A percentile compares a stretch with the other conserved stretches of the same genome.
These are phyloP conservation scores for Hordeum pubiflorum DNA, from an alignment of 202 grass and related monocot genomes.

Conservation along the genomic window DNA sequence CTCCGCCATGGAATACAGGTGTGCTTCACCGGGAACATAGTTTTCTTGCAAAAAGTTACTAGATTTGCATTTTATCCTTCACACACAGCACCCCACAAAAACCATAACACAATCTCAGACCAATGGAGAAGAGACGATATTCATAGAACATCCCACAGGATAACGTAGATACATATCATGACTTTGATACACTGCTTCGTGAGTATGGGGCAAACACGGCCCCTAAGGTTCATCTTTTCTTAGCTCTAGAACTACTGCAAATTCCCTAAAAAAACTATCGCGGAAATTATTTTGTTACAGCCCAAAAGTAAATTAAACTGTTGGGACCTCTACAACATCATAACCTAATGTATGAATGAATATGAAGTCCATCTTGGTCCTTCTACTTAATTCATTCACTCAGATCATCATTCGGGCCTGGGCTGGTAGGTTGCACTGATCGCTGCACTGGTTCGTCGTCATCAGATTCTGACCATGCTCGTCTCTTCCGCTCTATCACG, in stretches of 20 bases:
- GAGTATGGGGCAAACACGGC: background rate
- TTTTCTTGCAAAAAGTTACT: too few species aligned
- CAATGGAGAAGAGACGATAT: too few species aligned
- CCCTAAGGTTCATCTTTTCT: background rate
- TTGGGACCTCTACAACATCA: background rate
- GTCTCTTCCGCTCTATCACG: conserved; percentile 64
- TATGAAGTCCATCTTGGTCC: conserved; percentile 5
- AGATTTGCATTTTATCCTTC: too few species aligned
- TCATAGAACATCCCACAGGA: too few species aligned
- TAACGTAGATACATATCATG: too few species aligned
- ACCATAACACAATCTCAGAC: too few species aligned
- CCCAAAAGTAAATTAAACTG: background rate
- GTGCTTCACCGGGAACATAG: too few species aligned
- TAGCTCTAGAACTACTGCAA: background rate
- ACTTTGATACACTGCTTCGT: background rate
- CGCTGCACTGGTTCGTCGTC: conserved; percentile 55
- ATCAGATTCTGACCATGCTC: conserved; percentile 97
- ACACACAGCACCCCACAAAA: too few species aligned
- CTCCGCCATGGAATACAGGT: too few species aligned
- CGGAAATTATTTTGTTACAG: background rate
- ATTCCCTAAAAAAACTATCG: too few species aligned
- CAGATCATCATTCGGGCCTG: conserved; percentile 15
- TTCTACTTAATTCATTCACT: conserved; percentile 37
- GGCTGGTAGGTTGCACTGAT: conserved; percentile 31
- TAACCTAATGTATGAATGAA: background rate